These are phyloP conservation scores for Arctostaphylos glauca DNA, from an alignment of 148 eudicot species.

Conservation along the genomic window DNA sequence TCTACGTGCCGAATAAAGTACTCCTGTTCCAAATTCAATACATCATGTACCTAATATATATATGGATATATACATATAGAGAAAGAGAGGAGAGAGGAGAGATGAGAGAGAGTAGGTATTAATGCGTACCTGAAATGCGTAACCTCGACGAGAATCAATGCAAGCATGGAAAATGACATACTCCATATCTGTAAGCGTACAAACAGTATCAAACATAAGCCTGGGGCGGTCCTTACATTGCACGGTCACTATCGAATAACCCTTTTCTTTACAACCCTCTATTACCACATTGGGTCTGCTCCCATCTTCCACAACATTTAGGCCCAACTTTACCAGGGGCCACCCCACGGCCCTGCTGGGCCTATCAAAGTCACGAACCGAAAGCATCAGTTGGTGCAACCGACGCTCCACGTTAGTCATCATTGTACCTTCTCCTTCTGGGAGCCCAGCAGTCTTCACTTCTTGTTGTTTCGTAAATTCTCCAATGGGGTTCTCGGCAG, in stretches of 20 bases:
- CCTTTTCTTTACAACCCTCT: constrained; percentile 53
- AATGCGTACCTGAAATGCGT: no score
- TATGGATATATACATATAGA: no score
- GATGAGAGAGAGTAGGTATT: no score
- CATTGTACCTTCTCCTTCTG: constrained; percentile 32
- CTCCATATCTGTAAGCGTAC: constrained; percentile 72
- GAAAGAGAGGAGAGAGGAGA: no score
- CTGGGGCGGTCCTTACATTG: constrained; percentile 54
- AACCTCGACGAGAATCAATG: no score
- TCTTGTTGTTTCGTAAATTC: constrained; percentile 30
- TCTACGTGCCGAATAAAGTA: no score
- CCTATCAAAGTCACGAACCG: constrained; percentile 51
- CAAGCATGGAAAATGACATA: no score
- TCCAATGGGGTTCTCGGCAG: background rate
- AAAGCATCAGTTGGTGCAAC: constrained; percentile 69
- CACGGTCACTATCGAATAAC: constrained; percentile 59
- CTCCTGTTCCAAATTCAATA: no score
- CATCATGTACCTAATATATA: no score
- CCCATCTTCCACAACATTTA: constrained; percentile 15
- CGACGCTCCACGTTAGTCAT: constrained; percentile 53
- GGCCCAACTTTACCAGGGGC: constrained; percentile 16
- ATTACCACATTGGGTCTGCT: constrained; percentile 29
- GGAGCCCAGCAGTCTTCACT: constrained; percentile 44
- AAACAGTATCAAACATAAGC: constrained; percentile 69
- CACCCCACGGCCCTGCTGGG: constrained; percentile 29